A percentile compares a stretch with the other conserved stretches of the same genome.
Evolutionary conservation across 352 stramenopile genomes (phyloP).

Genomic region (Halophytophthora batemanensis): DNA sequence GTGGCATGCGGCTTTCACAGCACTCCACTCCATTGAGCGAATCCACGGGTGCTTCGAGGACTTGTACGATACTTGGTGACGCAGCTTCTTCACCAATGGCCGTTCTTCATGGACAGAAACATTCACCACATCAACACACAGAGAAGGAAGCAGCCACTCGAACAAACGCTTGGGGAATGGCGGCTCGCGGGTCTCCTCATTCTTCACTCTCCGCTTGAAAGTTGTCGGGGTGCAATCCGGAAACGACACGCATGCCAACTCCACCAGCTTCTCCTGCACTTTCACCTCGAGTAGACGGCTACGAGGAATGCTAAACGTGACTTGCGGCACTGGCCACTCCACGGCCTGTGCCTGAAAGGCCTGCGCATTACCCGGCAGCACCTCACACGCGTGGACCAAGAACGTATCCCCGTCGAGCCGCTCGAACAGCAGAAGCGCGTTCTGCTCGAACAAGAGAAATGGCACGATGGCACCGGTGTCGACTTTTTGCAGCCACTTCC

Average conservation of each 20-base stretch:
- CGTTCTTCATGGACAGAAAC: not conserved
- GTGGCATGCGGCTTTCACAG: not conserved
- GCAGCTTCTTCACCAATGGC: not conserved
- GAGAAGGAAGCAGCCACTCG: not conserved
- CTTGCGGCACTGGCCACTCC: not conserved
- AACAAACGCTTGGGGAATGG: not conserved
- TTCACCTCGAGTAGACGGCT: not conserved
- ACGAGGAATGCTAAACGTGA: not conserved
- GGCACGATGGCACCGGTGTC: not conserved
- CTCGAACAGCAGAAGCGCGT: not conserved
- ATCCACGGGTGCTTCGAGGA: not conserved
- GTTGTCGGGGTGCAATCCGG: not conserved
- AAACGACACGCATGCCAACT: not conserved
- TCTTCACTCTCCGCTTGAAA: not conserved
- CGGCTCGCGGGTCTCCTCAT: not conserved
- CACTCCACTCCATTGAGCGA: not conserved
- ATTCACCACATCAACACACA: not conserved
- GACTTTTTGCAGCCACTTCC: not conserved
- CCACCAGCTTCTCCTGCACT: not conserved
- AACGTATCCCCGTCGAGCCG: not conserved
- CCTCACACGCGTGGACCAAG: not conserved
- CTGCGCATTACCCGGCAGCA: not conserved
- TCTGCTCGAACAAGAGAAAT: not conserved
- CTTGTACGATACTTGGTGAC: not conserved
- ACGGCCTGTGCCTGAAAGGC: not conserved